Evolutionary conservation across 2,329 filamentous ascomycete genomes (phyloP).

Genomic region (Arthrobotrys sinensis): DNA sequence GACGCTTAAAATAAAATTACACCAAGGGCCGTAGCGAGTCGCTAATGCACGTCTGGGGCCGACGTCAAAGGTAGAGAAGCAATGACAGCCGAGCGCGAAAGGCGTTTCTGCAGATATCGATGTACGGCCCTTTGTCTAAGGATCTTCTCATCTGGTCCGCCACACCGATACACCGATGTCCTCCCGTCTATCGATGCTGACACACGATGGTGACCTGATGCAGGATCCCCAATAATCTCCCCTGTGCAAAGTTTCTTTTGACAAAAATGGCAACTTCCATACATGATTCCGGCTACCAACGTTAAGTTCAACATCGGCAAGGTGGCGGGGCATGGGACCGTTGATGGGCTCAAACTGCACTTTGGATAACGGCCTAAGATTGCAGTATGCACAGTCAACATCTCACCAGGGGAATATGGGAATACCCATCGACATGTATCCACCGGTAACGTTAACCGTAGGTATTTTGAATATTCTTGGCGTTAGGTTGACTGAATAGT

Average conservation of each 20-base stretch:
- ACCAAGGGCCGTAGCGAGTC: constrained; percentile 46
- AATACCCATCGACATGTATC: constrained; percentile 4
- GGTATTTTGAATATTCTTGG: constrained; percentile 33
- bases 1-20: constrained; percentile 54
- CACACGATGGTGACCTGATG: constrained; percentile 27
- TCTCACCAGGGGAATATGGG: constrained; percentile 2
- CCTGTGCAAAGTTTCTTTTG: background rate
- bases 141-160: background rate
- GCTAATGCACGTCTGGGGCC: constrained; percentile 33
- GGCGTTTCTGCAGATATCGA: constrained; percentile 18
- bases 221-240: constrained; percentile 4
- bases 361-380: constrained; percentile 42
- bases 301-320: constrained; percentile 29
- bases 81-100: constrained; percentile 14
- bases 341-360: constrained; percentile 43
- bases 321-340: constrained; percentile 25
- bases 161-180: constrained; percentile 30
- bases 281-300: constrained; percentile 24
- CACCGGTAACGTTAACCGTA: constrained; percentile 21
- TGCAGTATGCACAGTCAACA: constrained; percentile 16
- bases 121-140: background rate
- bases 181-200: constrained; percentile 31
- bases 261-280: constrained; percentile 46
- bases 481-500: constrained; percentile 28
- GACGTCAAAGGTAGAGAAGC: constrained; percentile 11